Base-by-base conservation (phyloP, 2,329 filamentous ascomycete species). In the Ceratocystis ficicola region DNA sequence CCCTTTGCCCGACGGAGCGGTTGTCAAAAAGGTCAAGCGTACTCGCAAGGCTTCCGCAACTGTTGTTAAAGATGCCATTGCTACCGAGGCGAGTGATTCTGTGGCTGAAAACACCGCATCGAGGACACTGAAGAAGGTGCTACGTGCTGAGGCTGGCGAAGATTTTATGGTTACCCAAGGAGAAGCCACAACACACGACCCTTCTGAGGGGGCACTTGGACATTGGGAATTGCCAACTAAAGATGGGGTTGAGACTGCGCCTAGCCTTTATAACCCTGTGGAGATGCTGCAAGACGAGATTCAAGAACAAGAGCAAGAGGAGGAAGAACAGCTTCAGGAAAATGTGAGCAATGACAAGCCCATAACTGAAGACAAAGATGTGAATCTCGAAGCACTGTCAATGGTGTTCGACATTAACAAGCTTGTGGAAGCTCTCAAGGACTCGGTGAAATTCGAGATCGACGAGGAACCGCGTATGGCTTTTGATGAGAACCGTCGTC, bases 1-100 rank as follows among this genome's bases (percentile, higher is more conserved):
- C 65, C 76, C 80, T 17, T 72, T 86, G 17, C 79, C 80, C 0
- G 75, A 81, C 57, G 80, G 78, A 0, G 67, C 73, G 4, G 71
- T 72, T 6, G 69, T 75, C 12, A 67, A 71, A 5, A 68, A 70
- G 66, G 62, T 70, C 69, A 65, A 55, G 48, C 32, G 46, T 36
- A 62, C 46, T 17, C 57, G 44, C 17, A 67, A 63, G 30, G 55
- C 41, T n/a, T 17, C 50, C 3, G 63, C 25, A 8, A 30, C 32
- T 28, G 32, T 12, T 8, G 62, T 2, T 48, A 36, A 60, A 32
- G 22, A 28, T n/a, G n/a, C 25, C 5, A 48, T 25, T 17, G 28
- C 17, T 22, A 22, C 41, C 28, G 52, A 32, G 8, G 52, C 17
- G 25, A 30, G 28, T 22, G 28, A 57, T 25, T 17, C 52, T 22